Evolutionary conservation across 2,329 filamentous ascomycete species (phyloP).

Genomic region (Talaromyces marneffei): DNA sequence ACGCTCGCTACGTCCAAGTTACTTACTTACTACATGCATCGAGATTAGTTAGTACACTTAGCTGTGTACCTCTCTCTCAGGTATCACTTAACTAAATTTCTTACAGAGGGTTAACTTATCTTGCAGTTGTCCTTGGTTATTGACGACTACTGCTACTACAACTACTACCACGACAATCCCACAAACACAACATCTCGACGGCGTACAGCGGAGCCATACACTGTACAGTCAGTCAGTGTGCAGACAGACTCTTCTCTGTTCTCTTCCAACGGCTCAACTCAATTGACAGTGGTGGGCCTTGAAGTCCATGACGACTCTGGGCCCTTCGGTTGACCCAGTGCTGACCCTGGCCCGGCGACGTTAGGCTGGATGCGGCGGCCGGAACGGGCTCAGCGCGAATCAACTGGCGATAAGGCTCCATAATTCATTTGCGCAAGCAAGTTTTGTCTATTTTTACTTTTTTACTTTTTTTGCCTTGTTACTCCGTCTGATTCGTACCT

Average conservation of each 20-base stretch:
- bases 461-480: not conserved
- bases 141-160: not conserved
- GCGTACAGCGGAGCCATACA: too few species aligned
- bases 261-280: not conserved
- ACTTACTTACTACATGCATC: not conserved
- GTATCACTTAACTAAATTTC: too few species aligned
- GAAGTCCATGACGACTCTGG: not conserved
- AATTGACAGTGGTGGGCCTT: not conserved
- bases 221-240: too few species aligned
- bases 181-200: not conserved
- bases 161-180: too few species aligned
- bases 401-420: conserved; percentile 19
- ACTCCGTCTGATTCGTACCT: not conserved
- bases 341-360: conserved; percentile 18
- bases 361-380: conserved; percentile 33
- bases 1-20: not conserved
- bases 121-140: not conserved
- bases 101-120: too few species aligned
- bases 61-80: not conserved
- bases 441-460: conserved; percentile 4
- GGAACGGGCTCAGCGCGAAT: conserved; percentile 20
- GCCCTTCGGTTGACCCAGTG: not conserved
- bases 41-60: not conserved
- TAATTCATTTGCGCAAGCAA: conserved; percentile 8
- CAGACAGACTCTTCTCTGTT: too few species aligned